Conservation (phyloP, 352 stramenopile species). For the Halophytophthora polymorphica region DNA sequence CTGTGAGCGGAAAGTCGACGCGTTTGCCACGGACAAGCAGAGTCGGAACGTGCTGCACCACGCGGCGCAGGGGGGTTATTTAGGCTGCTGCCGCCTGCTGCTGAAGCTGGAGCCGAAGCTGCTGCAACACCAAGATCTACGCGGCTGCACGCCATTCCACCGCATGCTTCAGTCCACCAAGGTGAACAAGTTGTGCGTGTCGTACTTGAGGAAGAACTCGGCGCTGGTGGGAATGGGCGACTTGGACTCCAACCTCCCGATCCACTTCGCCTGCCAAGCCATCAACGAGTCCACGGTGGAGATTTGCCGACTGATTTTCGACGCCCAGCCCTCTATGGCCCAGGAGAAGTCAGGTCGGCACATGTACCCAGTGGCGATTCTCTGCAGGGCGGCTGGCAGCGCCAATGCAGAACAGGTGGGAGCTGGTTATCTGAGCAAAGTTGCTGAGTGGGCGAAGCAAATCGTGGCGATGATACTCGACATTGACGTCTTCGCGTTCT, state of each 20-base stretch:
- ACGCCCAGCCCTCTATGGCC: slow-evolving; percentile 29
- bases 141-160: slow-evolving; percentile 53
- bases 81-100: slow-evolving; percentile 32
- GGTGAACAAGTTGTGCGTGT: slow-evolving; percentile 49
- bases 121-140: slow-evolving; percentile 50
- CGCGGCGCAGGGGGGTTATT: slow-evolving; percentile 37
- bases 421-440: slow-evolving; percentile 5
- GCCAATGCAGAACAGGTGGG: slow-evolving; percentile 1
- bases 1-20: slow-evolving; percentile 34
- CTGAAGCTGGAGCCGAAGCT: slow-evolving; percentile 40
- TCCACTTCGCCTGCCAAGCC: slow-evolving; percentile 63
- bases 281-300: slow-evolving; percentile 44
- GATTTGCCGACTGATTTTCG: slow-evolving; percentile 47
- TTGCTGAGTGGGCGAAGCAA: slow-evolving; percentile 21
- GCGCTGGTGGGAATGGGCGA: slow-evolving; percentile 41
- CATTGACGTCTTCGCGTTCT: slow-evolving; percentile 56
- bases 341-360: slow-evolving; percentile 35
- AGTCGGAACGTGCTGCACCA: slow-evolving; percentile 59
- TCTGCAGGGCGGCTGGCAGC: slow-evolving; percentile 34
- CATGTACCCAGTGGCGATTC: slow-evolving; percentile 43
- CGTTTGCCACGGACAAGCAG: slow-evolving; percentile 43
- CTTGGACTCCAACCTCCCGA: slow-evolving; percentile 40
- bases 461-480: slow-evolving; percentile 53
- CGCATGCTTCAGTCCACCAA: slow-evolving; percentile 42
- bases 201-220: slow-evolving; percentile 28